Conservation (phyloP, 257 asterid species). For the Apocynum venetum region DNA sequence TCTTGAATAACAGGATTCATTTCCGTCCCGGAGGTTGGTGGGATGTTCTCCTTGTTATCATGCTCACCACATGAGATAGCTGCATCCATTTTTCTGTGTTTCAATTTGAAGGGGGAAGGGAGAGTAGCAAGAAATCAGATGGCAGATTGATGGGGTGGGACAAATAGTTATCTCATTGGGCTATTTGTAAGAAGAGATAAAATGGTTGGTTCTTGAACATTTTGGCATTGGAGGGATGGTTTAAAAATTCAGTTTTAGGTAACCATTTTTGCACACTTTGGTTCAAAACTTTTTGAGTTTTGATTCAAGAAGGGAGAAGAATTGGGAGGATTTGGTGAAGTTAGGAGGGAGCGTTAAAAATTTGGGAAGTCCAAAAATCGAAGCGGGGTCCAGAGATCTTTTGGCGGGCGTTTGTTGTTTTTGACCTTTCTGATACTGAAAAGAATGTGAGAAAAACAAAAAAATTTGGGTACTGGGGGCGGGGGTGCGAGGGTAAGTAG, state of each 20-base stretch:
- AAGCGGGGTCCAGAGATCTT: background rate
- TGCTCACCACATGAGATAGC: slow-evolving; percentile 12
- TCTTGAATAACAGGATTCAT: slow-evolving; percentile 6
- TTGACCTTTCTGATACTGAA: too few species aligned
- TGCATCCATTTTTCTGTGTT: slow-evolving; percentile 23
- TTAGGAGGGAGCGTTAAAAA: slow-evolving; percentile 19
- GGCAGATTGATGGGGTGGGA: background rate
- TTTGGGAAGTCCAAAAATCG: slow-evolving; percentile 9
- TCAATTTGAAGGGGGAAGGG: background rate
- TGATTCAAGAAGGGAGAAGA: background rate
- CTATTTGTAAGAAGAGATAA: background rate
- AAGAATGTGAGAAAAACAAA: too few species aligned
- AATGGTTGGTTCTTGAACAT: background rate
- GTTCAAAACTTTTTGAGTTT: background rate
- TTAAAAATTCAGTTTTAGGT: background rate
- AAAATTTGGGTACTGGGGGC: too few species aligned
- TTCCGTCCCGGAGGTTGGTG: slow-evolving; percentile 16
- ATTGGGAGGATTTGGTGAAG: background rate
- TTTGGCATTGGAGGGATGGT: slow-evolving; percentile 27
- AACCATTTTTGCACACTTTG: background rate
- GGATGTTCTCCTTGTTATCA: slow-evolving; percentile 46
- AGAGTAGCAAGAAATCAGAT: too few species aligned
- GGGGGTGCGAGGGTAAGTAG: too few species aligned
- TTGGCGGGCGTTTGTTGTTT: background rate
- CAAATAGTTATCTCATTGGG: background rate